A percentile compares a stretch with the other conserved stretches of the same genome.
Conservation (phyloP, 805 yeast species). For the Metschnikowia cubensis region DNA sequence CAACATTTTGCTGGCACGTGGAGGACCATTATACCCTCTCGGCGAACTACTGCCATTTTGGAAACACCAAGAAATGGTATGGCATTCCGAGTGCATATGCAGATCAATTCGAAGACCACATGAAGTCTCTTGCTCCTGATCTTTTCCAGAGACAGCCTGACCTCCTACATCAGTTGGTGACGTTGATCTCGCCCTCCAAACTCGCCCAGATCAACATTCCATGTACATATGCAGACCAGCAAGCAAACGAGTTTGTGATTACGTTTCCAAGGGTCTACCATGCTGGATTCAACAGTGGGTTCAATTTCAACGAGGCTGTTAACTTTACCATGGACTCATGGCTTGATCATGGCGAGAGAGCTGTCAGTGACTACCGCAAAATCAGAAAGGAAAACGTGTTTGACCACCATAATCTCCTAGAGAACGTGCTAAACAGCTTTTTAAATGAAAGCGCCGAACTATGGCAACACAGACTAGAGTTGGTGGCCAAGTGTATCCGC, state of each 20-base stretch:
- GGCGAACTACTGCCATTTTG: slow-evolving; percentile 88
- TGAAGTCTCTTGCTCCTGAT: slow-evolving; percentile 70
- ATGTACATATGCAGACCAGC: slow-evolving; percentile 58
- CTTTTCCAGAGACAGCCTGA: slow-evolving; percentile 82
- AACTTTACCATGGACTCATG: slow-evolving; percentile 66
- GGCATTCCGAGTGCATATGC: slow-evolving; percentile 75
- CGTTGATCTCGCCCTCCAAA: slow-evolving; percentile 69
- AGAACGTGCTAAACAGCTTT: slow-evolving; percentile 39
- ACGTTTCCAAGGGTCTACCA: slow-evolving; percentile 44
- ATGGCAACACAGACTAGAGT: slow-evolving; percentile 9
- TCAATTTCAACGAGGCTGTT: slow-evolving; percentile 45
- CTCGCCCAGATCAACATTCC: slow-evolving; percentile 43
- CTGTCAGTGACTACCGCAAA: slow-evolving; percentile 20
- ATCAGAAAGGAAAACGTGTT: slow-evolving; percentile 45
- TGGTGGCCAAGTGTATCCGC: slow-evolving; percentile 22
- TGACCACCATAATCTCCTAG: slow-evolving; percentile 49
- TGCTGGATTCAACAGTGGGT: slow-evolving; percentile 45
- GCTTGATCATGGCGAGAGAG: slow-evolving; percentile 58
- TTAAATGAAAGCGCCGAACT: neutral
- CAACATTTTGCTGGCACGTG: slow-evolving; percentile 95
- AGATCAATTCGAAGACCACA: slow-evolving; percentile 57
- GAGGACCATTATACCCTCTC: slow-evolving; percentile 92
- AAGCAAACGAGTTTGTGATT: slow-evolving; percentile 53
- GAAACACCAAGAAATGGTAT: slow-evolving; percentile 90
- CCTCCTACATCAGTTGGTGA: slow-evolving; percentile 78